Evolutionary conservation across 2,329 filamentous ascomycete species (phyloP).

Genomic region (Fusarium falciforme): DNA sequence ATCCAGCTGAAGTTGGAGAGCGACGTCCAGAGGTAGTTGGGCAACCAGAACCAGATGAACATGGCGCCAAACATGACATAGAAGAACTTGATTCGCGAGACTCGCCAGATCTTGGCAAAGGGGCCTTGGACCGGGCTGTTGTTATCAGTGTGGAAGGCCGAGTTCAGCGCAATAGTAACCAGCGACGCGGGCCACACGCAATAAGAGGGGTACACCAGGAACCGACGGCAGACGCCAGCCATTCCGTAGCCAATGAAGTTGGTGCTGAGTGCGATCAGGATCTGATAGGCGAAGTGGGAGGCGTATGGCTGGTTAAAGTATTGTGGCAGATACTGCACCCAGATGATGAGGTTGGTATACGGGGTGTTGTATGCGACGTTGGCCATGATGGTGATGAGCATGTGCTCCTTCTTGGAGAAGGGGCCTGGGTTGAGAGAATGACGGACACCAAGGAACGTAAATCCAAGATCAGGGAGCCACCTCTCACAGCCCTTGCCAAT

Average conservation of each 20-base stretch:
- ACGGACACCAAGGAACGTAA: constrained; percentile 60
- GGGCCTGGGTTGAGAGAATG: constrained; percentile 65
- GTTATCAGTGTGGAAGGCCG: constrained; percentile 58
- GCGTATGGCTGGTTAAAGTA: constrained; percentile 65
- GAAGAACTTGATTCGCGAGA: constrained; percentile 62
- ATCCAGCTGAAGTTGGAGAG: constrained; percentile 64
- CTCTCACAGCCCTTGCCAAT: constrained; percentile 63
- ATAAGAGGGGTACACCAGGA: constrained; percentile 64
- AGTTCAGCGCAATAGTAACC: constrained; percentile 62
- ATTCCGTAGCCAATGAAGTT: constrained; percentile 68
- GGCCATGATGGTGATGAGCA: constrained; percentile 70
- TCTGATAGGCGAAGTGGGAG: constrained; percentile 60
- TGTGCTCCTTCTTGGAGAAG: constrained; percentile 71
- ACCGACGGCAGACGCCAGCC: constrained; percentile 61
- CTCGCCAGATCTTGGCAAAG: constrained; percentile 51
- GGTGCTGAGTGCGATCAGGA: constrained; percentile 61
- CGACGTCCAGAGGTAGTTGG: constrained; percentile 61
- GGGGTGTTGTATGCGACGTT: constrained; percentile 64
- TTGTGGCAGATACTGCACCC: constrained; percentile 59
- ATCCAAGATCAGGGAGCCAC: constrained; percentile 60
- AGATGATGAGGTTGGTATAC: constrained; percentile 63
- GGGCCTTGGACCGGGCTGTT: constrained; percentile 43
- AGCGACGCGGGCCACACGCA: constrained; percentile 66
- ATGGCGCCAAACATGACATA: constrained; percentile 55
- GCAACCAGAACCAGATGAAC: constrained; percentile 67